These are phyloP conservation scores for Chaetomiaceae sp. DNA, from an alignment of 2,329 filamentous ascomycete genomes.

Conservation along the genomic window DNA sequence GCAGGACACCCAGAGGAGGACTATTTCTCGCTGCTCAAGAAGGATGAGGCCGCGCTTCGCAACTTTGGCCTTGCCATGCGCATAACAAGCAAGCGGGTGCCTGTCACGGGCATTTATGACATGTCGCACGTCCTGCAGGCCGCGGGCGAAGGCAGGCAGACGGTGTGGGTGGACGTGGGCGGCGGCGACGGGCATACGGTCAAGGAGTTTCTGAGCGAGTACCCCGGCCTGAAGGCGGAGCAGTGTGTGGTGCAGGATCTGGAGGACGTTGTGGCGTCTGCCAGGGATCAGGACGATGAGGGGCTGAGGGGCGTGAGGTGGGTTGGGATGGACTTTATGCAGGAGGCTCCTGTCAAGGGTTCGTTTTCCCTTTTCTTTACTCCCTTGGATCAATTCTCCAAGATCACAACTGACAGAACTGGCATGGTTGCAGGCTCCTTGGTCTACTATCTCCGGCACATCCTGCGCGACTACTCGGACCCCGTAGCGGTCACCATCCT, in stretches of 20 bases:
- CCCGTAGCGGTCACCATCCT: slow-evolving; percentile 21
- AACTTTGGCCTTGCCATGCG: slow-evolving; percentile 30
- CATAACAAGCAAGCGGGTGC: slow-evolving; percentile 24
- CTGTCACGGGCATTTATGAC: slow-evolving; percentile 29
- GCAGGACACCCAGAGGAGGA: slow-evolving; percentile 25
- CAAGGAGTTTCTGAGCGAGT: slow-evolving; percentile 24
- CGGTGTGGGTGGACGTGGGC: slow-evolving; percentile 33
- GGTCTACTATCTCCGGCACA: slow-evolving; percentile 33
- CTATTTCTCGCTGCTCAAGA: slow-evolving; percentile 27
- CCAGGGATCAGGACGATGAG: slow-evolving; percentile 6
- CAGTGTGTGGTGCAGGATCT: slow-evolving; percentile 32
- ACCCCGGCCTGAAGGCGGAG: slow-evolving; percentile 24
- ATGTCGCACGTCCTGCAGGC: slow-evolving; percentile 23
- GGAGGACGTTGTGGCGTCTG: slow-evolving; percentile 27
- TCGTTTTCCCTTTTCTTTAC: background rate
- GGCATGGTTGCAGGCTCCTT: slow-evolving; percentile 25
- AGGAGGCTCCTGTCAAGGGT: slow-evolving; percentile 30
- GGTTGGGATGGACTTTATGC: slow-evolving; percentile 29
- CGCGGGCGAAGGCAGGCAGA: slow-evolving; percentile 1
- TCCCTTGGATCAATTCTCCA: background rate
- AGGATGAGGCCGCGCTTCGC: slow-evolving; percentile 22
- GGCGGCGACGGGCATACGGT: slow-evolving; percentile 31
- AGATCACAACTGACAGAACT: background rate
- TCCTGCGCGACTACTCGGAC: slow-evolving; percentile 33
- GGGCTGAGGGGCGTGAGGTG: slow-evolving; percentile 25